Base-by-base conservation (phyloP, 2,329 filamentous ascomycete genomes). In the Scytalidium sp. region DNA sequence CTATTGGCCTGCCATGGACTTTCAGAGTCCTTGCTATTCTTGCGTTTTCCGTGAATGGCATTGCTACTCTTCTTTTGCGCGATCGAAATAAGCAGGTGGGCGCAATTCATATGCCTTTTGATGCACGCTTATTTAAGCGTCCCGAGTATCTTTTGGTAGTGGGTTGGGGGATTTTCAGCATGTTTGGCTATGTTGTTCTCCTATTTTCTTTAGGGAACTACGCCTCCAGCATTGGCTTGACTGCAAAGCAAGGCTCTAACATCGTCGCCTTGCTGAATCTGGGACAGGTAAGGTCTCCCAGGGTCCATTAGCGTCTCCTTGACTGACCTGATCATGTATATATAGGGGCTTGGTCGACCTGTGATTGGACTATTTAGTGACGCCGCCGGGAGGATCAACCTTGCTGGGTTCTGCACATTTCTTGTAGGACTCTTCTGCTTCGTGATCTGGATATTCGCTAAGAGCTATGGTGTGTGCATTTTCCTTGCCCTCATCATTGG, bases 171-270 rank as follows among this genome's bases (percentile, higher is more conserved):
- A 82, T 84, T 66, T 83, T 92, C 55, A 84, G 79, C 52, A 81
- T 92, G 69, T 70, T 93, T 13, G 87, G 79, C 4, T 93, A 93
- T 59, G 76, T 88, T 21, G 85, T 90, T 3, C 75, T 91, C n/a
- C 76, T 91, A 41, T 93, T 91, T 67, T 87, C 82, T 10, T 70
- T 92, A 42, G 83, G 88, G 13, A 88, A 85, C 63, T 93, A 90
- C 61, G 85, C 85, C 32, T 76, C 79, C 49, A 77, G 76, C 3
- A 79, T 91, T 41, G 88, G 88, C 1, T 76, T 91, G 23, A 75
- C 75, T 1, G 73, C 86, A 2, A 75, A 79, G 4, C 83, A 92
- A 60, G 88, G 85, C 6, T 83, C 84, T 0, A 73, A 90, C 15
- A 75, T 90, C 42, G 85, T 82, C n/a, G 88, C 88, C 3, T 67